Percentiles rank a stretch among this genome's conserved stretches.
Evolutionary conservation across 2,329 filamentous ascomycete species (phyloP).

Genomic region (Phialocephala sp.): DNA sequence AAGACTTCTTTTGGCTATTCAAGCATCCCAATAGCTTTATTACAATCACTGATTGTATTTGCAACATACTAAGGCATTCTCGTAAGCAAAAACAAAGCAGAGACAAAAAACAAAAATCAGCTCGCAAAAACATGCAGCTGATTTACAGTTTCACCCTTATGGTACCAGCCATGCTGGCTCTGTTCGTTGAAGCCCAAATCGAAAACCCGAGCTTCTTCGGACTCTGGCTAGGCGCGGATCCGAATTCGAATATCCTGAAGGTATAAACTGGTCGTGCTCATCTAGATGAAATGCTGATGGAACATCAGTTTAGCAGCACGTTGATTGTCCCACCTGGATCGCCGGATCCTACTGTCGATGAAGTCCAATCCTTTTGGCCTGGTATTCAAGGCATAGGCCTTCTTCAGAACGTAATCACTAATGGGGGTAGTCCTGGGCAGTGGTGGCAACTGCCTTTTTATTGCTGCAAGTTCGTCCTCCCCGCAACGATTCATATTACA

Average conservation of each 20-base stretch:
- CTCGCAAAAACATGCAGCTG: neutral
- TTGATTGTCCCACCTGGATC: constrained; percentile 26
- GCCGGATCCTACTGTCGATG: constrained; percentile 45
- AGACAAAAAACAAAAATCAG: neutral
- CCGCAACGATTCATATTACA: neutral
- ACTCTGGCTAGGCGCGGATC: constrained; percentile 16
- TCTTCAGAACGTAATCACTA: constrained; percentile 32
- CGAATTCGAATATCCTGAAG: neutral
- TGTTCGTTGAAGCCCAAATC: neutral
- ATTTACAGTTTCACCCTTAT: neutral
- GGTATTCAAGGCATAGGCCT: constrained; percentile 40
- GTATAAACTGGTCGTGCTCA: neutral
- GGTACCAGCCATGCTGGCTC: neutral
- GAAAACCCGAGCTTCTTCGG: constrained; percentile 23
- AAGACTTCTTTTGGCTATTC: too few species aligned
- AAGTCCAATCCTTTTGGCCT: constrained; percentile 59
- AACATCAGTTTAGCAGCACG: constrained; percentile 29
- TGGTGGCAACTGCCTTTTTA: constrained; percentile 32
- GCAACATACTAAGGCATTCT: too few species aligned
- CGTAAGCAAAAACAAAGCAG: neutral
- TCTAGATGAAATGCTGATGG: neutral
- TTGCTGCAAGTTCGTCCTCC: constrained; percentile 26
- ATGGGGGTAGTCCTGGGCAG: constrained; percentile 19
- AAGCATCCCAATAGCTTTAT: too few species aligned
- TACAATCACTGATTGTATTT: too few species aligned